These are phyloP conservation scores for Trichophyton schoenleinii DNA, from an alignment of 2,329 filamentous ascomycete genomes.

Conservation along the genomic window DNA sequence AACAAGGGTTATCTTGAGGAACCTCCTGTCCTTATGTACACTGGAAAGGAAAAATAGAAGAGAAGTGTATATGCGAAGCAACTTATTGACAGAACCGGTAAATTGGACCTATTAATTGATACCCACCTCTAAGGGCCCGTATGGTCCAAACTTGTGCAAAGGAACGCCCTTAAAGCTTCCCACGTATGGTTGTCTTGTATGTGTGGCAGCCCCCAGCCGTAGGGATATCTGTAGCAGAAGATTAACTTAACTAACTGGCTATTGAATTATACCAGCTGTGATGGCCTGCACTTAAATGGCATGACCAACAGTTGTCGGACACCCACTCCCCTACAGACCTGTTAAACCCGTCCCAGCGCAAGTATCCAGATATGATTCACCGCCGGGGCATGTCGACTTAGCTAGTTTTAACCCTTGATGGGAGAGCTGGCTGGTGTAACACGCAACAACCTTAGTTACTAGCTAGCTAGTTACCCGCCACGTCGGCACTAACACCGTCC, in stretches of 20 bases:
- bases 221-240: neutral
- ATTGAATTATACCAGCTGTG: constrained; percentile 12
- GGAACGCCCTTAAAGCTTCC: no score
- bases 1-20: no score
- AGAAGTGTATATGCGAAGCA: constrained; percentile 10
- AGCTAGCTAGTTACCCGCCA: neutral
- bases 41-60: no score
- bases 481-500: no score
- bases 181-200: no score
- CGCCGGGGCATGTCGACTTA: neutral
- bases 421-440: neutral
- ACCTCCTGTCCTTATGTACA: no score
- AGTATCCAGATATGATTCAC: neutral
- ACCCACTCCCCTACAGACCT: neutral
- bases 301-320: constrained; percentile 24
- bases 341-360: neutral
- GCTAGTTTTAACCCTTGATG: neutral
- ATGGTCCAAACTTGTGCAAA: no score
- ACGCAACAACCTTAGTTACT: neutral
- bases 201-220: no score
- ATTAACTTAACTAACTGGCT: no score
- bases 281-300: constrained; percentile 32
- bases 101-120: neutral
- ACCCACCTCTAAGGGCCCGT: no score
- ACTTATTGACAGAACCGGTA: neutral